Percentiles rank a stretch among this genome's conserved stretches.
Evolutionary conservation across 352 stramenopile genomes (phyloP).

Genomic region (Pythium chondricola): DNA sequence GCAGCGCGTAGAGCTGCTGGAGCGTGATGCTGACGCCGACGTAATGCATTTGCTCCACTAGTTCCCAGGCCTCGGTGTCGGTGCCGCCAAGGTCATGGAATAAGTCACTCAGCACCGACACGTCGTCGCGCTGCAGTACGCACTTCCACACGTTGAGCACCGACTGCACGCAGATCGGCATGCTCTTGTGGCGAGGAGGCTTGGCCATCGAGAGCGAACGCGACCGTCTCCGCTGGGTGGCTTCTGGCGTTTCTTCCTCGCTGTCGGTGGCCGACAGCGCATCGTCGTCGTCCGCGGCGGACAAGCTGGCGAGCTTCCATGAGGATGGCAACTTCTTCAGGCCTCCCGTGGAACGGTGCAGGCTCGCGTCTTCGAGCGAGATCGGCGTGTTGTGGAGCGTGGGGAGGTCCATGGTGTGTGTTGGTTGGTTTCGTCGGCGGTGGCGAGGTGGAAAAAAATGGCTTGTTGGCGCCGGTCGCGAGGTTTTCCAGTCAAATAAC

Average conservation of each 20-base stretch:
- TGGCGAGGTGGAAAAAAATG: too few species aligned
- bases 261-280: slow-evolving; percentile 47
- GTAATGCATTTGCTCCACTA: slow-evolving; percentile 57
- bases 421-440: too few species aligned
- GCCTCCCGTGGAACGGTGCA: slow-evolving; percentile 1
- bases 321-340: slow-evolving; percentile 57
- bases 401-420: slow-evolving; percentile 26
- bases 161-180: slow-evolving; percentile 64
- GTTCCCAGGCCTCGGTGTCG: slow-evolving; percentile 45
- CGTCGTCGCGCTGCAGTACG: slow-evolving; percentile 49
- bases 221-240: slow-evolving; percentile 19
- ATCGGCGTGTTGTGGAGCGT: slow-evolving; percentile 20
- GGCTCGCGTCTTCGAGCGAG: not conserved
- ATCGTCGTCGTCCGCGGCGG: slow-evolving; percentile 10
- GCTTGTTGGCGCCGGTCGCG: too few species aligned
- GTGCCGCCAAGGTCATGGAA: slow-evolving; percentile 58
- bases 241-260: slow-evolving; percentile 26
- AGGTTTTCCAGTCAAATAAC: too few species aligned
- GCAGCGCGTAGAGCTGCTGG: slow-evolving; percentile 53
- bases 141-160: slow-evolving; percentile 60
- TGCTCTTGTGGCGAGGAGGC: slow-evolving; percentile 53
- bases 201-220: slow-evolving; percentile 31
- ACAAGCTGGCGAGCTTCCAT: slow-evolving; percentile 34
- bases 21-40: slow-evolving; percentile 59
- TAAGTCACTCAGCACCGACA: slow-evolving; percentile 57